Evolutionary conservation across 352 stramenopile genomes (phyloP), one percentile per base, ranked within the genome.

Genomic region (Globisporangium uncinulatum): DNA sequence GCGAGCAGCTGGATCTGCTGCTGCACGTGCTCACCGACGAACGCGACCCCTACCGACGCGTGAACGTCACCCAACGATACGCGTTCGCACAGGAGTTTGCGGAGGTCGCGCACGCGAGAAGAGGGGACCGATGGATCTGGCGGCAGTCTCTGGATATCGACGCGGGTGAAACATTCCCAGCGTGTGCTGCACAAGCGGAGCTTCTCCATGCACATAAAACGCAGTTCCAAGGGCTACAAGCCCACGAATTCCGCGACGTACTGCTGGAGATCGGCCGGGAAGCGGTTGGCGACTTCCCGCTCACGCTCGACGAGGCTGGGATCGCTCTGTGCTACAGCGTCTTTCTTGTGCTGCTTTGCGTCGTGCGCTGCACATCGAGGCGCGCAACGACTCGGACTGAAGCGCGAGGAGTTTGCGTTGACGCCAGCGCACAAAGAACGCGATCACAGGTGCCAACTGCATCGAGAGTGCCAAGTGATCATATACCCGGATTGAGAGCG

Each of bases 31-130:
- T 54, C 11, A 52, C 39, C 31, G 29, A 37, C 13, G 31, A 51
- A 9, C 42, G 6, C 20, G 41, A 45, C 37, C 57, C 43, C 4
- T 63, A 51, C 43, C 36, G 44, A 15, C 17, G 31, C 32, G 44
- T 54, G 34, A 60, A 48, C 32, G n/a, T 60, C 29, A 60, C 54
- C 15, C 34, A 14, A 19, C 44, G 54, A 21, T 60, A 31, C 39
- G 31, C 44, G 29, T 54, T 60, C 31, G 45, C 19, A 9, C n/a
- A 6, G 1, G 54, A 60, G 20, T 24, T 48, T 7, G 13, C n/a
- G 11, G 54, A 60, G 13, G 21, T 39, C 14, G 36, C 19, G 8
- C 10, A 45, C 10, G n/a, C 37, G 4, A 45, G 47, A 21, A 21
- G 20, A 19, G 8, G 24, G 9, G 45, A 42, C 31, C 8, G 29